Conservation (phyloP, 1,284 basidiomycete genomes). For the Pseudozyma hubeiensis region DNA sequence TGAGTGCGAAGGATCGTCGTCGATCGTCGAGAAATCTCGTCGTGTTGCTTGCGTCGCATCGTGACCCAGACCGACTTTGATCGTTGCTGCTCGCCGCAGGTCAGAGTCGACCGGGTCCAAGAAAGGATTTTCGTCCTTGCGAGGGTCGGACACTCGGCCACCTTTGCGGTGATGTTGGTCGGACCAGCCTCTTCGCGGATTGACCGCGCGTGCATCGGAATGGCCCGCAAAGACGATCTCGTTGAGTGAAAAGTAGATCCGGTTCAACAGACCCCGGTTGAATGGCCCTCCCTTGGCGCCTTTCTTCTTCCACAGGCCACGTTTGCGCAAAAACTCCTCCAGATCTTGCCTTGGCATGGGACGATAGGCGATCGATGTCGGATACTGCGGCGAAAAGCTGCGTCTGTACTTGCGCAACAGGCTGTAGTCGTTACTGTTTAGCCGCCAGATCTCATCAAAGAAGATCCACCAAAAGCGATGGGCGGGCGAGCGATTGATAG, state of each 20-base stretch:
- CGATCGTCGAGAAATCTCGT: conserved; percentile 75
- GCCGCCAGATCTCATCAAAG: conserved; percentile 74
- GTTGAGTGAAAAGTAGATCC: conserved; percentile 79
- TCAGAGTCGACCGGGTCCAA: conserved; percentile 39
- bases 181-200: conserved; percentile 23
- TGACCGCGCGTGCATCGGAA: conserved; percentile 16
- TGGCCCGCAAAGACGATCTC: conserved; percentile 74
- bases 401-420: conserved; percentile 76
- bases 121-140: conserved; percentile 12
- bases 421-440: conserved; percentile 49
- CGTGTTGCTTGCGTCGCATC: conserved; percentile 75
- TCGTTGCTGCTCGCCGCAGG: conserved; percentile 30
- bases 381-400: conserved; percentile 80
- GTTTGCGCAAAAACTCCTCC: conserved; percentile 76
- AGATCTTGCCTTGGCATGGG: conserved; percentile 78
- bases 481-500: conserved; percentile 73
- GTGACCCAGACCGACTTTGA: conserved; percentile 72
- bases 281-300: conserved; percentile 73
- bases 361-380: conserved; percentile 79
- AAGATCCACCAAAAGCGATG: conserved; percentile 85
- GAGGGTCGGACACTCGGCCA: conserved; percentile 5
- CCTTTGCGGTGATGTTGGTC: conserved; percentile 4
- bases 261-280: conserved; percentile 79
- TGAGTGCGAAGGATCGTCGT: conserved; percentile 66
- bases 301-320: conserved; percentile 74